Evolutionary conservation across 768 basidiomycete species (phyloP).

Genomic region (Lentinula guzmanii): DNA sequence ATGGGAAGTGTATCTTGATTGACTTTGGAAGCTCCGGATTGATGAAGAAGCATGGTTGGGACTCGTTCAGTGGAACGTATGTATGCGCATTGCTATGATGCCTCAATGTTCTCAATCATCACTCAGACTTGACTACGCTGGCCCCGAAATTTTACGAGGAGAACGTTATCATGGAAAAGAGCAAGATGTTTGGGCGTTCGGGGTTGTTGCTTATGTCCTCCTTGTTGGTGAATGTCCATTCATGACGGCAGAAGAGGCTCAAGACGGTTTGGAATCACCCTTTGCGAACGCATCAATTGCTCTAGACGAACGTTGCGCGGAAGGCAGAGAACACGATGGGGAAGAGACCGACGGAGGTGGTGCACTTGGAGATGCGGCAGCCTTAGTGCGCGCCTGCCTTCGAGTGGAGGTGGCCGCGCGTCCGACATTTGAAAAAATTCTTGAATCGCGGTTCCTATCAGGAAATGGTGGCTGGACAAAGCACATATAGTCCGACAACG

Average conservation of each 20-base stretch:
- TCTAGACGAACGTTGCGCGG: constrained; percentile 74
- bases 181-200: constrained; percentile 98
- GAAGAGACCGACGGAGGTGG: constrained; percentile 82
- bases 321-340: constrained; percentile 67
- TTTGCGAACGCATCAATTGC: constrained; percentile 72
- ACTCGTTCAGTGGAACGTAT: constrained; percentile 90
- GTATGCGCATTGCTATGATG: constrained; percentile 24
- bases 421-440: constrained; percentile 81
- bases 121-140: constrained; percentile 83
- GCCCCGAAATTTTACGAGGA: constrained; percentile 92
- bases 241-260: constrained; percentile 85
- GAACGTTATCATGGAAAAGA: constrained; percentile 94
- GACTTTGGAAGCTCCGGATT: constrained; percentile 95
- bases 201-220: constrained; percentile 94
- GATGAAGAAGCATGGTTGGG: constrained; percentile 80
- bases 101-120: background rate
- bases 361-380: constrained; percentile 76
- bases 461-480: constrained; percentile 71
- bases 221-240: constrained; percentile 91
- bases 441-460: constrained; percentile 74
- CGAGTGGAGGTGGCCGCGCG: constrained; percentile 71
- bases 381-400: constrained; percentile 79
- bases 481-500: background rate
- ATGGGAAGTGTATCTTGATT: constrained; percentile 85
- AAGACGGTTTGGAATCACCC: constrained; percentile 73